A percentile compares a stretch with the other conserved stretches of the same genome.
Conservation (phyloP, 768 basidiomycete genomes). For the Naganishia onofrii region DNA sequence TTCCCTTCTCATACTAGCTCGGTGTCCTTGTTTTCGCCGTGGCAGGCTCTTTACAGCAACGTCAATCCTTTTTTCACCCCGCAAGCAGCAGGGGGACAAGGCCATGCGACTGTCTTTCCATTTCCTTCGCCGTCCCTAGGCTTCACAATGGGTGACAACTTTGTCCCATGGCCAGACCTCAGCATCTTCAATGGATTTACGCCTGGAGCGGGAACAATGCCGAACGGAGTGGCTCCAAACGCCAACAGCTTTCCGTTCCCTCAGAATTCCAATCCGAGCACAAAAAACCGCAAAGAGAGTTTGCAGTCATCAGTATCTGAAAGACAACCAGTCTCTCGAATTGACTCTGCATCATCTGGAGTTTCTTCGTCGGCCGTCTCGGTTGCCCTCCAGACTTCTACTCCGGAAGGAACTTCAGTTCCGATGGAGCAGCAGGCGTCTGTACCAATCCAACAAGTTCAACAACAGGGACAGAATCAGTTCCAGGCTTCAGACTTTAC, state of each 20-base stretch:
- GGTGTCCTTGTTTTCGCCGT: conserved; percentile 4
- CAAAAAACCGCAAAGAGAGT: conserved; percentile 1
- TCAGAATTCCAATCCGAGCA: not conserved
- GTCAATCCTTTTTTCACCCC: conserved; percentile 8
- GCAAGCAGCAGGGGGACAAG: conserved; percentile 2
- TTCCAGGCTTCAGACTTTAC: conserved; percentile 1
- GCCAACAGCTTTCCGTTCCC: not conserved
- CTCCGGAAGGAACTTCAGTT: not conserved
- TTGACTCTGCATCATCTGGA: conserved; percentile 28
- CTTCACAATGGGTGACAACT: conserved; percentile 1
- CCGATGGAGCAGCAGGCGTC: not conserved
- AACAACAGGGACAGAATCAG: not conserved
- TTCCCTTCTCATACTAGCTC: not conserved
- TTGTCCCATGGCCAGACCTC: conserved; percentile 25
- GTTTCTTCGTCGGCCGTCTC: conserved; percentile 11
- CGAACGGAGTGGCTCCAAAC: not conserved
- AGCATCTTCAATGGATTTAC: conserved; percentile 1
- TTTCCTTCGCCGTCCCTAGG: conserved; percentile 29
- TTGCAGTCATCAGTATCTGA: not conserved
- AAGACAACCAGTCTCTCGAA: conserved; percentile 16
- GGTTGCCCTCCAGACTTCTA: not conserved
- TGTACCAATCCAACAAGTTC: not conserved
- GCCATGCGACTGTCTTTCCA: conserved; percentile 27
- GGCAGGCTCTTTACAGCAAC: conserved; percentile 19
- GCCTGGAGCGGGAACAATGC: conserved; percentile 6